Percentiles rank a stretch among this genome's conserved stretches.
Evolutionary conservation across 208 protist species (phyloP).

Genomic region (Entamoeba histolytica): DNA sequence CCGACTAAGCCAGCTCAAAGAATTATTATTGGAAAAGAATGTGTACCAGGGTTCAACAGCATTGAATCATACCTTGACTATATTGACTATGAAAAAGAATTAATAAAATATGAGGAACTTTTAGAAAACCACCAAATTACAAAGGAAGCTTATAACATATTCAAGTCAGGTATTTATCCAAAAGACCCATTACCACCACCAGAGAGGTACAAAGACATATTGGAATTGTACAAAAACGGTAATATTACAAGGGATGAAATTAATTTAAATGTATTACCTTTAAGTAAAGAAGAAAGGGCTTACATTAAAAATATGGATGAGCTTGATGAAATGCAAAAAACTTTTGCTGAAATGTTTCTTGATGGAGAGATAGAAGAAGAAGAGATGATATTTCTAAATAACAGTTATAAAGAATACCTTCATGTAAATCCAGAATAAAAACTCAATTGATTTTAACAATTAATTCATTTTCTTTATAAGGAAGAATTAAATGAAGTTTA

Average conservation of each 20-base stretch:
- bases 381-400: neutral
- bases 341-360: neutral
- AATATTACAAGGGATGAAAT: neutral
- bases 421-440: too few species aligned
- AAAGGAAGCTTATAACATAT: neutral
- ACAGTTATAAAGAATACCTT: too few species aligned
- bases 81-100: neutral
- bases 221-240: neutral
- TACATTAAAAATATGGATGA: neutral
- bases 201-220: neutral
- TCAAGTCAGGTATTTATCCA: neutral
- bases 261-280: neutral
- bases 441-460: too few species aligned
- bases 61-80: neutral
- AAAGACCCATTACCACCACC: neutral
- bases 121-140: neutral
- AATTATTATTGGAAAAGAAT: neutral
- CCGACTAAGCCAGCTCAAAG: neutral
- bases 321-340: neutral
- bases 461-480: neutral
- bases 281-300: neutral
- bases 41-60: neutral
- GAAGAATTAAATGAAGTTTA: neutral
- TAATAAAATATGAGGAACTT: neutral
- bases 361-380: neutral